Percentiles rank a stretch among this genome's conserved stretches.
These are phyloP conservation scores for Trametes sp. DNA, from an alignment of 1,284 basidiomycete genomes.

Conservation along the genomic window DNA sequence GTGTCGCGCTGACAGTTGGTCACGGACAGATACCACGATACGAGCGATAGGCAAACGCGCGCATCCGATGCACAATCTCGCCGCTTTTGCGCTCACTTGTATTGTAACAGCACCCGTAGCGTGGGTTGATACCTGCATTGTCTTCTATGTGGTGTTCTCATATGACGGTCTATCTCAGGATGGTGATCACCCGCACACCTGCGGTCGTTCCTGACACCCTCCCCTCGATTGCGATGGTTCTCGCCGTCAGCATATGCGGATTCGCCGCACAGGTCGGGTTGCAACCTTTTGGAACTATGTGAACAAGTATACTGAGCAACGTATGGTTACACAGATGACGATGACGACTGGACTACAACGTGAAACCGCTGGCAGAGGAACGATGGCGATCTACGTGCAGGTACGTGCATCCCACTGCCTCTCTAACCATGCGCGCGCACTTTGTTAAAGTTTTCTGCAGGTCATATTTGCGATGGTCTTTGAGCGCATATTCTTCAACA, in stretches of 20 bases:
- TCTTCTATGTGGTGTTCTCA: not conserved
- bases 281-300: not conserved
- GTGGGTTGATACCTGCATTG: slow-evolving; percentile 41
- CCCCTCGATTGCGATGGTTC: slow-evolving; percentile 52
- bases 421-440: too few relatives aligned
- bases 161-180: slow-evolving; percentile 40
- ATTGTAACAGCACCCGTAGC: slow-evolving; percentile 58
- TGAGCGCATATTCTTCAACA: slow-evolving; percentile 67
- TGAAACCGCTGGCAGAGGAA: slow-evolving; percentile 66
- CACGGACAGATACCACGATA: slow-evolving; percentile 69
- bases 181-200: slow-evolving; percentile 49
- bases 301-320: not conserved
- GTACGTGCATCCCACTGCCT: slow-evolving; percentile 37
- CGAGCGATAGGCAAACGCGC: slow-evolving; percentile 77
- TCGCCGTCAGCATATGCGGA: slow-evolving; percentile 61
- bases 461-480: slow-evolving; percentile 66
- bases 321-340: slow-evolving; percentile 46
- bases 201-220: slow-evolving; percentile 55
- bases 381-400: slow-evolving; percentile 67
- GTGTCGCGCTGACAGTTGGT: not conserved
- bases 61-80: slow-evolving; percentile 73
- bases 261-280: slow-evolving; percentile 60
- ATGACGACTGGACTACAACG: slow-evolving; percentile 69
- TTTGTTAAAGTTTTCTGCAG: slow-evolving; percentile 46
- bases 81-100: slow-evolving; percentile 70